phyloP scores from a whole-genome alignment of 305 asterid genomes.

The Salvia sclarea region DNA sequence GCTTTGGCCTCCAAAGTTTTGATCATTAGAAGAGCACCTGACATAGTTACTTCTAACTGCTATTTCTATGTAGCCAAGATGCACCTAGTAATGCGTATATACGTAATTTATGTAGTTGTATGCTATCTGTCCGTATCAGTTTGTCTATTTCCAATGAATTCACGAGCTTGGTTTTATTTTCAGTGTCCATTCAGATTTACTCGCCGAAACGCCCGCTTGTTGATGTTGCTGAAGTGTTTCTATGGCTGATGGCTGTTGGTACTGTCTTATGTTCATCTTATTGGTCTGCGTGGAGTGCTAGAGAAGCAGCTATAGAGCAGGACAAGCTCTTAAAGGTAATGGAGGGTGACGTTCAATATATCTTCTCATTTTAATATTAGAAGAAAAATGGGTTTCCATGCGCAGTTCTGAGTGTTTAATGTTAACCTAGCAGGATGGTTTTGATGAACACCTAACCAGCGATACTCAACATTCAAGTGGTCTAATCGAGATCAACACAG shows the following conservation, averaged over 20 bases:
- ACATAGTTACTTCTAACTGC: background rate
- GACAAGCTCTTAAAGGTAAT: conserved; percentile 84
- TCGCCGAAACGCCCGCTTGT: conserved; percentile 90
- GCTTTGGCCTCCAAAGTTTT: conserved; percentile 27
- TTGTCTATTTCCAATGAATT: conserved; percentile 25
- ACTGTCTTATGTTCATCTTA: conserved; percentile 84
- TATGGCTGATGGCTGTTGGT: conserved; percentile 97
- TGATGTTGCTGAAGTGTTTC: conserved; percentile 94
- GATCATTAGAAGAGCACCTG: background rate
- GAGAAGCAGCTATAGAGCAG: conserved; percentile 80
- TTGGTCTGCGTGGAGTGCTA: conserved; percentile 98
- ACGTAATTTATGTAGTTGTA: background rate
- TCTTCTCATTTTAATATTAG: conserved; percentile 3
- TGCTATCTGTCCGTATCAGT: conserved; percentile 30
- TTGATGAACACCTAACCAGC: conserved; percentile 53
- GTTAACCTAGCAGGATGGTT: conserved; percentile 62
- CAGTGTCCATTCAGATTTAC: conserved; percentile 89
- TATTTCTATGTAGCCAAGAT: background rate
- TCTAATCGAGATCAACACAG: conserved; percentile 67
- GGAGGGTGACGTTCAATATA: background rate
- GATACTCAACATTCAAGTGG: conserved; percentile 47
- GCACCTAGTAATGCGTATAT: background rate
- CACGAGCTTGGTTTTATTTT: conserved; percentile 34
- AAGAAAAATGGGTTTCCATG: conserved; percentile 4
- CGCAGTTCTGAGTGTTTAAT: conserved; percentile 7